Percentiles rank a stretch among this genome's conserved stretches.
Conservation (phyloP, 768 basidiomycete genomes). For the Vararia minispora region DNA sequence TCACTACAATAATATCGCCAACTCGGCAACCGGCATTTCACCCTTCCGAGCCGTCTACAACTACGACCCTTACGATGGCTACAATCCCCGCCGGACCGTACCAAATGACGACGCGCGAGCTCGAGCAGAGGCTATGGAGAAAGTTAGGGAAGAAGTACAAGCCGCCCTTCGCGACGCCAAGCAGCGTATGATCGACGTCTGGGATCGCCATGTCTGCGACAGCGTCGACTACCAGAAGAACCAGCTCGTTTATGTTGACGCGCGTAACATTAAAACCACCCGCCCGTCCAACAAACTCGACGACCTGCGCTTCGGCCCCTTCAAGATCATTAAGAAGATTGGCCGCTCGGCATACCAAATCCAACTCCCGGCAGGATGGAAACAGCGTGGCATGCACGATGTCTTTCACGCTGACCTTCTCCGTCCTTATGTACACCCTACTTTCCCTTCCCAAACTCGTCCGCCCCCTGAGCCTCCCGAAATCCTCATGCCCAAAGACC, state of each 20-base stretch:
- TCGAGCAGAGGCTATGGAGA: slow-evolving; percentile 2
- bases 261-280: slow-evolving; percentile 6
- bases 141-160: slow-evolving; percentile 11
- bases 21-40: slow-evolving; percentile 19
- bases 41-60: slow-evolving; percentile 10
- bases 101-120: slow-evolving; percentile 17
- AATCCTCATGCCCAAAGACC: no score
- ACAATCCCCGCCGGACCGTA: slow-evolving; percentile 9
- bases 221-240: slow-evolving; percentile 3
- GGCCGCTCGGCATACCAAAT: slow-evolving; percentile 19
- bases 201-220: slow-evolving; percentile 5
- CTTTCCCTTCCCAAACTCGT: no score
- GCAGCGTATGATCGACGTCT: slow-evolving; percentile 6
- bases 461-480: no score
- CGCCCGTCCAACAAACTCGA: slow-evolving; percentile 1
- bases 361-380: no score
- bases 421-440: no score
- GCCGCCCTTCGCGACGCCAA: slow-evolving; percentile 10
- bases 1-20: slow-evolving; percentile 26
- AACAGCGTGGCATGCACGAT: no score
- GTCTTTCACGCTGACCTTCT: no score
- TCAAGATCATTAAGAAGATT: slow-evolving; percentile 5
- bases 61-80: slow-evolving; percentile 7
- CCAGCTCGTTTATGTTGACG: slow-evolving; percentile 14
- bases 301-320: slow-evolving; percentile 2